These are phyloP conservation scores for Pichia sp. DNA, from an alignment of 1,139 yeast genomes.

Conservation along the genomic window DNA sequence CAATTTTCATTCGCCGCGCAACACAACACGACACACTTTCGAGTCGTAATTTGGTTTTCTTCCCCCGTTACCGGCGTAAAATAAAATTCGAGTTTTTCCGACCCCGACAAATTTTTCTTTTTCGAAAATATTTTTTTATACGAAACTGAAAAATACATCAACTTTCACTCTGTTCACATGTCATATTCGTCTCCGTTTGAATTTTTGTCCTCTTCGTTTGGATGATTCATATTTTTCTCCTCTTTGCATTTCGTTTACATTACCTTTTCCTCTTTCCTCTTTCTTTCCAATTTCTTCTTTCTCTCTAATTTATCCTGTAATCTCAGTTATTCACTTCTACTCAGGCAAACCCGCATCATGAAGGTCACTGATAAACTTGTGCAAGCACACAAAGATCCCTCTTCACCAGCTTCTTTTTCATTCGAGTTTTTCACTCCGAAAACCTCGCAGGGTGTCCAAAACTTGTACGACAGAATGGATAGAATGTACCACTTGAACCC, in stretches of 20 bases:
- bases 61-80: background rate
- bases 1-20: background rate
- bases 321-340: too few species aligned
- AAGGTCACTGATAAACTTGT: conserved; percentile 45
- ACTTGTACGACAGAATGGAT: conserved; percentile 94
- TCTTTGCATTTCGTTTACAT: too few species aligned
- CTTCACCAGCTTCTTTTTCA: conserved; percentile 65
- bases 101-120: background rate
- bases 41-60: background rate
- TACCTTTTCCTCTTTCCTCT: background rate
- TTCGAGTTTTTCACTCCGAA: conserved; percentile 98
- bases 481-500: conserved; percentile 94
- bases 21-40: background rate
- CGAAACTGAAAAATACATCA: too few species aligned
- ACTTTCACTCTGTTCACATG: too few species aligned
- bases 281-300: background rate
- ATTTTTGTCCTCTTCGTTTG: too few species aligned
- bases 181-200: too few species aligned
- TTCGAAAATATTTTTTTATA: background rate
- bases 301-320: background rate
- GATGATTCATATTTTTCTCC: too few species aligned
- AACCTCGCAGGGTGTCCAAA: conserved; percentile 94
- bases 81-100: background rate
- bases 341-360: conserved; percentile 25
- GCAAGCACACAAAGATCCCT: conserved; percentile 32